Percentiles rank a stretch among this genome's conserved stretches.
These are phyloP conservation scores for Coemansia sp. DNA, from an alignment of 192 early-diverging fungal genomes.

Conservation along the genomic window DNA sequence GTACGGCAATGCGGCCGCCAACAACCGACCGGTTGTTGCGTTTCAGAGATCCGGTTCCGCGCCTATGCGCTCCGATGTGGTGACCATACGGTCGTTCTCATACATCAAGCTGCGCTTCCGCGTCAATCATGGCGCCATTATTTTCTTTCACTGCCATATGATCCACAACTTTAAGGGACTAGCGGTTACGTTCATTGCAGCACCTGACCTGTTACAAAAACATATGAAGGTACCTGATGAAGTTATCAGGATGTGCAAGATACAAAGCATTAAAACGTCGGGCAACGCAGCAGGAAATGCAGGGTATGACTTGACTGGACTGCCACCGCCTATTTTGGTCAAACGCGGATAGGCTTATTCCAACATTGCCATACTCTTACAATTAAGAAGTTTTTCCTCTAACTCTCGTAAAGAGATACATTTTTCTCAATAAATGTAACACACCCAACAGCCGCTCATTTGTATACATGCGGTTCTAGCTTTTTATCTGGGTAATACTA, in stretches of 20 bases:
- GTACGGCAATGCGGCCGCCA: not conserved
- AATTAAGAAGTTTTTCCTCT: not conserved
- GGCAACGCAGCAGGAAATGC: conserved; percentile 1
- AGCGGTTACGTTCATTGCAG: not conserved
- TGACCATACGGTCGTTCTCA: not conserved
- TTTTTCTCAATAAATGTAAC: not conserved
- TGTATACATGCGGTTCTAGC: too few species aligned
- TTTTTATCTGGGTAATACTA: too few species aligned
- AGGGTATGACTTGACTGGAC: not conserved
- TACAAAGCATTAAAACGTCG: not conserved
- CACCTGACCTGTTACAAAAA: not conserved
- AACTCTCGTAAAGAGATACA: too few species aligned
- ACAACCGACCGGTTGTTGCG: not conserved
- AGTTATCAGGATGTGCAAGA: not conserved
- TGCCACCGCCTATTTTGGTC: not conserved
- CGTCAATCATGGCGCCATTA: not conserved
- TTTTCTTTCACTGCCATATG: conserved; percentile 1
- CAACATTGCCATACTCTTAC: not conserved
- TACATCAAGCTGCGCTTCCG: conserved; percentile 8
- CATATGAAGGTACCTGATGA: not conserved
- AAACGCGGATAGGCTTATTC: not conserved
- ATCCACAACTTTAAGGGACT: not conserved
- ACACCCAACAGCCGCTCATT: not conserved
- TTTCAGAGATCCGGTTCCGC: conserved; percentile 42
- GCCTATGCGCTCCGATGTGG: conserved; percentile 54